A percentile compares a stretch with the other conserved stretches of the same genome.
phyloP scores from a whole-genome alignment of 2,329 filamentous ascomycete species.

The Bisporella sp. region DNA sequence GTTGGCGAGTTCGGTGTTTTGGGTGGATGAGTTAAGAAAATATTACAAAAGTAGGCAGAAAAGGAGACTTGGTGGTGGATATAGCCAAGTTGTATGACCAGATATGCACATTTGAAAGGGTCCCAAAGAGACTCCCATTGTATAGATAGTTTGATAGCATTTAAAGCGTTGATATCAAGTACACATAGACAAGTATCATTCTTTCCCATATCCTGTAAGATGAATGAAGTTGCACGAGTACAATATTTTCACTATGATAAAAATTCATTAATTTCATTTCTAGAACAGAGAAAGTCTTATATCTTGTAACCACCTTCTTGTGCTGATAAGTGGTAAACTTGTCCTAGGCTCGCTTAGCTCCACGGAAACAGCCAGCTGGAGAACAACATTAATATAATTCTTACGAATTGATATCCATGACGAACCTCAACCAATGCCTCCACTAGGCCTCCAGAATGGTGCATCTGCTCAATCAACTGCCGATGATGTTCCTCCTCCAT shows the following conservation, averaged over 20 bases:
- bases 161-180: no score
- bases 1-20: slow-evolving; percentile 86
- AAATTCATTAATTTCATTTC: no score
- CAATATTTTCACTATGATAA: no score
- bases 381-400: slow-evolving; percentile 2
- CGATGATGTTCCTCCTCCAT: slow-evolving; percentile 8
- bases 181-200: no score
- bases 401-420: slow-evolving; percentile 18
- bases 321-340: no score
- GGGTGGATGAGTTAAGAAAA: slow-evolving; percentile 88
- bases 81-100: slow-evolving; percentile 56
- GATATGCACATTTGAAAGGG: no score
- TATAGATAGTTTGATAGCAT: no score
- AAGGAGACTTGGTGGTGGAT: slow-evolving; percentile 50
- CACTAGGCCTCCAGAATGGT: slow-evolving; percentile 28
- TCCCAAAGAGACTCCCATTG: no score
- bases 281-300: no score
- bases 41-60: slow-evolving; percentile 55
- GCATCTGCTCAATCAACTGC: slow-evolving; percentile 12
- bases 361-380: not conserved
- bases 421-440: slow-evolving; percentile 27
- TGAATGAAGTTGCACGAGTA: no score
- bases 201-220: no score
- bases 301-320: no score
- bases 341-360: slow-evolving; percentile 13